Evolutionary conservation across 768 basidiomycete species (phyloP).

Genomic region (Suillus occidentalis): DNA sequence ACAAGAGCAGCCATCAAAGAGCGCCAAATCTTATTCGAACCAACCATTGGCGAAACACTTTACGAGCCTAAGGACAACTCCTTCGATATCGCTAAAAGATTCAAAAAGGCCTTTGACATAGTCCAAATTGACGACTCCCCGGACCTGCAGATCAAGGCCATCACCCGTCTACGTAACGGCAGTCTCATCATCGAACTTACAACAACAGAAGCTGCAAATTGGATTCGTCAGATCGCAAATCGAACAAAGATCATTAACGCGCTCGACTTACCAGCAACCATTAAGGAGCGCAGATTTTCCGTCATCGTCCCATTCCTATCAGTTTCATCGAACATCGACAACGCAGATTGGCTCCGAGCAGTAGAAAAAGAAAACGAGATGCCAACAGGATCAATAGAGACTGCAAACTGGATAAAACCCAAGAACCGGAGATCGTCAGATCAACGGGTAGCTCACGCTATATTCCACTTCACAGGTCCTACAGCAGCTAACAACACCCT

Average conservation of each 20-base stretch:
- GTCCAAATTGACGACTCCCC: not conserved
- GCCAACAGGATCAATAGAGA: not conserved
- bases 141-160: not conserved
- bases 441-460: not conserved
- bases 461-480: not conserved
- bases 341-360: not conserved
- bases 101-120: not conserved
- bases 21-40: not conserved
- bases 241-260: not conserved
- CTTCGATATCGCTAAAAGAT: not conserved
- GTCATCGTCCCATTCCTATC: not conserved
- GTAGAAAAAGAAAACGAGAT: not conserved
- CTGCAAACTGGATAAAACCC: not conserved
- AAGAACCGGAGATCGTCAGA: not conserved
- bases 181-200: not conserved
- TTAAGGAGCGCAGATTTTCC: not conserved
- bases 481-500: not conserved
- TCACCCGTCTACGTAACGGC: not conserved
- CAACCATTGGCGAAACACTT: accelerated
- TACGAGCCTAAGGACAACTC: not conserved
- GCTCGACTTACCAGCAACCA: accelerated
- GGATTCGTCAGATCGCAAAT: not conserved
- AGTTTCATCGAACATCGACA: not conserved
- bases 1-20: not conserved
- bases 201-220: accelerated